Evolutionary conservation across 495 filamentous ascomycete species (phyloP), one percentile per base, ranked within the genome.

Genomic region (Penicillium goetzii): DNA sequence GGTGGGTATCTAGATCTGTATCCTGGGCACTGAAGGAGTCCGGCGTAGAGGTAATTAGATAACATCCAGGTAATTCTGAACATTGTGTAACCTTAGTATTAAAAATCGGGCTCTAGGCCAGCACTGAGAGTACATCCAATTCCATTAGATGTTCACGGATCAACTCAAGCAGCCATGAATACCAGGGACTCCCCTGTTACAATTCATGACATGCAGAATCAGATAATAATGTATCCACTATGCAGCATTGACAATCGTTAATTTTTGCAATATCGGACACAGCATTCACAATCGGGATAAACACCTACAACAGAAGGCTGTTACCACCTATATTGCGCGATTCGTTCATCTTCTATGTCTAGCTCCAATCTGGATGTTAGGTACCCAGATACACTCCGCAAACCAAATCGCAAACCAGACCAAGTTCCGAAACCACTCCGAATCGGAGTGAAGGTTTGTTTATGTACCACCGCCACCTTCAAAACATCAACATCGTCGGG

Each of bases 351-450:
- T 7, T 3, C 30, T 32, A 7, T 32, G 30, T 7, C 30, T 32
- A 8, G 5, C 30, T 32, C 30, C 5, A 32, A 32, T 32, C n/a
- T n/a, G 30, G 30, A 32, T 32, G 30, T 17, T 17, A 0, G 6
- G n/a, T n/a, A n/a, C n/a, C 19, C 17, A 40, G 0, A n/a, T 61
- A 50, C 19, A 61, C 53, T 62, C 45, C 34, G 15, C 53, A 53
- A 58, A 45, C 53, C 14, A 26, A 19, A 56, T 50, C 38, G 49
- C 51, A 19, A 69, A 54, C 15, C 25, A 23, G 36, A 30, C 66
- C 56, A 56, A 11, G 12, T 21, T 55, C 43, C 57, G 58, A 69
- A 60, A 69, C 66, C 34, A 62, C 41, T 45, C 60, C 58, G 53
- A 60, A 32, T 57, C 56, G 47, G 52, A 67, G 49, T 45, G 25